Base-by-base conservation (phyloP, 169 alveolate species). In the Fabrea salina region DNA sequence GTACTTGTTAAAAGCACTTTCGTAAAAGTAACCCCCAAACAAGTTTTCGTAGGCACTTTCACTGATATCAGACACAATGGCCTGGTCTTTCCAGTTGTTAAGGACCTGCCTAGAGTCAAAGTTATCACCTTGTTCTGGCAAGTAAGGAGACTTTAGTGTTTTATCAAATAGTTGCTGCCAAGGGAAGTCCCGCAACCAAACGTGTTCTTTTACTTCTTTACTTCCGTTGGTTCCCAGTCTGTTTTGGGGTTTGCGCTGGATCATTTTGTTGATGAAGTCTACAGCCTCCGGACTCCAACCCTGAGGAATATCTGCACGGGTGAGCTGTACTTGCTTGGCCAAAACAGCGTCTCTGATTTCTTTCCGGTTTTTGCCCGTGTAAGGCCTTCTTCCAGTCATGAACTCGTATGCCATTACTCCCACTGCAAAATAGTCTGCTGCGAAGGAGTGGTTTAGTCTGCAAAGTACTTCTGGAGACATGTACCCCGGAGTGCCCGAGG, bases 401-500 rank as follows among this genome's bases (percentile, higher is more conserved):
- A 89, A 82, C 54, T 89, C 94, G 81, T 85, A 84, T 32, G 75
- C 86, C 7, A 89, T 83, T 16, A 85, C 82, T 32, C 94, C 94
- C 2, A 89, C 41, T 22, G 92, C 89, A 80, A 68, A 89, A 59
- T 68, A 85, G 66, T 89, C 94, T 0, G 79, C 92, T 4, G 92
- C 89, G 27, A 68, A 75, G 7, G 80, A 79, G 30, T 71, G 79
- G 53, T 71, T 67, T 67, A 71, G 53, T 53, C 81, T 32, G 56
- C 70, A 74, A 58, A 74, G 41, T 8, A 74, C 70, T 54, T 74
- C 82, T 35, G 82, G 82, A 22, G 92, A 84, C 92, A 86, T 86
- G 30, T 87, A 87, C 6, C 92, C 89, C 16, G 92, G 92, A 6
- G 94, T 89, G 6, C 94, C 94, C 35, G 91, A 83, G 3, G 94